These are phyloP conservation scores for Botrytis fabae DNA, from an alignment of 2,329 filamentous ascomycete genomes.

Conservation along the genomic window DNA sequence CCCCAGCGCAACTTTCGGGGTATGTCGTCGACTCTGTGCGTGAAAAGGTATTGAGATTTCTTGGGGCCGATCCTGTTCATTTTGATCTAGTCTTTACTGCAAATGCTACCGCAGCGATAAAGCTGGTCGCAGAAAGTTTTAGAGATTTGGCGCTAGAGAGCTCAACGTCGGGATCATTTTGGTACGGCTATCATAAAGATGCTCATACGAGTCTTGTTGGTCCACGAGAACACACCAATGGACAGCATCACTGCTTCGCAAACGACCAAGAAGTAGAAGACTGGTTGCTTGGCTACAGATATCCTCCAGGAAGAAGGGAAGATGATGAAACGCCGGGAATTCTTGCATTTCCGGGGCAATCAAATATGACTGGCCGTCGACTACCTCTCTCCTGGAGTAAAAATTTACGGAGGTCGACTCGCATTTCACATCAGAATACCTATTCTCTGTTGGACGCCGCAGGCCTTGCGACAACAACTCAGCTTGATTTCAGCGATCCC, in stretches of 20 bases:
- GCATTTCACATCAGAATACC: conserved; percentile 37
- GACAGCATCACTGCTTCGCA: conserved; percentile 62
- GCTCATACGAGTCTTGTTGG: conserved; percentile 88
- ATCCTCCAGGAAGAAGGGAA: conserved; percentile 38
- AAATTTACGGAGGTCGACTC: conserved; percentile 45
- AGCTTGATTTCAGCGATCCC: conserved; percentile 66
- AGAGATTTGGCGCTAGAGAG: conserved; percentile 63
- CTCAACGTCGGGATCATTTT: conserved; percentile 63
- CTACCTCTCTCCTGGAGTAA: conserved; percentile 69
- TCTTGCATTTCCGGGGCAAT: conserved; percentile 81
- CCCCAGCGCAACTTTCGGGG: conserved; percentile 74
- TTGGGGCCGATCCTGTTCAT: conserved; percentile 74
- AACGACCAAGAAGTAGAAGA: conserved; percentile 60
- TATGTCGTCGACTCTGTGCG: conserved; percentile 73
- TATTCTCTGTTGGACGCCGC: conserved; percentile 86
- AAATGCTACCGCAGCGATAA: conserved; percentile 90
- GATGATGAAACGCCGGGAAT: conserved; percentile 44
- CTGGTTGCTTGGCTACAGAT: conserved; percentile 55
- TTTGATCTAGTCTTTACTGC: conserved; percentile 89
- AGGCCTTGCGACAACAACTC: conserved; percentile 73
- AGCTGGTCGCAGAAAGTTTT: conserved; percentile 77
- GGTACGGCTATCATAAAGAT: conserved; percentile 80
- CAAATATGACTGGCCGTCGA: conserved; percentile 45
- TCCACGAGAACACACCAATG: conserved; percentile 67
- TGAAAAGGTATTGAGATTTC: conserved; percentile 68